A percentile compares a stretch with the other conserved stretches of the same genome.
Evolutionary conservation across 2,329 filamentous ascomycete species (phyloP).

Genomic region (Huntiella abstrusa): DNA sequence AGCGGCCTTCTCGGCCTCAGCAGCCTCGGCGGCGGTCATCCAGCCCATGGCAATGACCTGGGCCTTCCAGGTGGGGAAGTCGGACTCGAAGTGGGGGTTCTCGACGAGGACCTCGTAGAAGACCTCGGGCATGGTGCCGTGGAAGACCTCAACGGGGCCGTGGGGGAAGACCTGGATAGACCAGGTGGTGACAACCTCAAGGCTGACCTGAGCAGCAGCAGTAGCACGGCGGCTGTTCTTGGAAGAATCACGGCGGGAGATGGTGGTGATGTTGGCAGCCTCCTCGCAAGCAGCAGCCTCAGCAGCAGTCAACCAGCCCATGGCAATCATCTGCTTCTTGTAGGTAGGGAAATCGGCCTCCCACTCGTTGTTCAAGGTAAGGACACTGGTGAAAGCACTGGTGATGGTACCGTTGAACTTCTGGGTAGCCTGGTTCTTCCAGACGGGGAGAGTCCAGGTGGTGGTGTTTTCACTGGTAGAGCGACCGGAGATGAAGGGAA

Average conservation of each 20-base stretch:
- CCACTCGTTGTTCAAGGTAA: constrained; percentile 3
- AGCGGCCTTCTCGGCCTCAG: constrained; percentile 1
- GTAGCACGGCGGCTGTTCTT: too few species aligned
- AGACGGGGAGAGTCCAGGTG: constrained; percentile 4
- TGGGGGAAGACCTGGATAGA: constrained; percentile 2
- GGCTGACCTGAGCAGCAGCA: too few species aligned
- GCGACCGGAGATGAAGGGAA: neutral
- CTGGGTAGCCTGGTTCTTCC: neutral
- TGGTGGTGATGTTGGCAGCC: neutral
- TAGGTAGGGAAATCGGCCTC: constrained; percentile 8
- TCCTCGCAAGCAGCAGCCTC: neutral
- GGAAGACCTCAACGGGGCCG: neutral
- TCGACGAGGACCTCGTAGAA: constrained; percentile 2
- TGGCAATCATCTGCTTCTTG: constrained; percentile 3
- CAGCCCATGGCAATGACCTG: constrained; percentile 9
- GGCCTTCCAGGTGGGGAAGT: constrained; percentile 9
- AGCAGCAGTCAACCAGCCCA: constrained; percentile 7
- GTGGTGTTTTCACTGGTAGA: neutral
- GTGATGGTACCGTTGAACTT: constrained; percentile 3
- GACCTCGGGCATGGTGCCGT: constrained; percentile 3
- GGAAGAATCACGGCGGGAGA: too few species aligned
- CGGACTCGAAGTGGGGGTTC: constrained; percentile 7
- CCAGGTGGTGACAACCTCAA: constrained; percentile 1
- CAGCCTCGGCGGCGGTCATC: constrained; percentile 6
- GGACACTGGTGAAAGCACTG: constrained; percentile 1